phyloP scores from a whole-genome alignment of 140 eudicot genomes.

The Bidens hawaiensis region DNA sequence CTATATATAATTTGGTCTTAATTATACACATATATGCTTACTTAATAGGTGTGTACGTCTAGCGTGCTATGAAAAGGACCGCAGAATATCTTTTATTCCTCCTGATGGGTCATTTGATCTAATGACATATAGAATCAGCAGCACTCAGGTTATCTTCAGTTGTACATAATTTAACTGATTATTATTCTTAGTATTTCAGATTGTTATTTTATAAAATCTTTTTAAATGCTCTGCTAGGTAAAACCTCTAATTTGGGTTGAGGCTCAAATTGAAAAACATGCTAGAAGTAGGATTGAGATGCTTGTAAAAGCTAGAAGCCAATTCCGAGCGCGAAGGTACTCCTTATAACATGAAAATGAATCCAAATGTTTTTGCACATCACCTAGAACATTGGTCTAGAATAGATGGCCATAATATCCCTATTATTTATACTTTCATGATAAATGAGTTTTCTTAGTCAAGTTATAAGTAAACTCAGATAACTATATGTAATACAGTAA shows the following conservation, averaged over 20 bases:
- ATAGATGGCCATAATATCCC: too few relatives aligned
- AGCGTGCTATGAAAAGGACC: conserved; percentile 69
- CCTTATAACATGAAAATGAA: not conserved
- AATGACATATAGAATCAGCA: conserved; percentile 65
- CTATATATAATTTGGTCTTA: conserved; percentile 6
- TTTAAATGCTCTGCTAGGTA: conserved; percentile 33
- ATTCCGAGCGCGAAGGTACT: conserved; percentile 65
- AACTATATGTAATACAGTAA: conserved; percentile 31
- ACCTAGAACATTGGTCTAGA: too few relatives aligned
- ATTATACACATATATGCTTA: not conserved
- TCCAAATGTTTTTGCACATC: not conserved
- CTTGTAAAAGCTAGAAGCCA: conserved; percentile 70
- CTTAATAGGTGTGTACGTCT: conserved; percentile 61
- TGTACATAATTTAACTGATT: not conserved
- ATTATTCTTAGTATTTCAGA: not conserved
- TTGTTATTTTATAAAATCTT: not conserved
- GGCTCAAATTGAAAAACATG: conserved; percentile 73
- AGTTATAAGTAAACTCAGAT: not conserved
- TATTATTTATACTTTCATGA: not conserved
- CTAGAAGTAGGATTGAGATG: conserved; percentile 66
- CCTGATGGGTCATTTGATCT: conserved; percentile 88
- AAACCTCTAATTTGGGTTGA: conserved; percentile 79
- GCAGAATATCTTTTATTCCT: conserved; percentile 75
- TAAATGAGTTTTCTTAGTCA: not conserved
- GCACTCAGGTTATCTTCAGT: conserved; percentile 47